Base-by-base conservation (phyloP, 192 early-diverging fungal species). In the Entrophospora sp. region DNA sequence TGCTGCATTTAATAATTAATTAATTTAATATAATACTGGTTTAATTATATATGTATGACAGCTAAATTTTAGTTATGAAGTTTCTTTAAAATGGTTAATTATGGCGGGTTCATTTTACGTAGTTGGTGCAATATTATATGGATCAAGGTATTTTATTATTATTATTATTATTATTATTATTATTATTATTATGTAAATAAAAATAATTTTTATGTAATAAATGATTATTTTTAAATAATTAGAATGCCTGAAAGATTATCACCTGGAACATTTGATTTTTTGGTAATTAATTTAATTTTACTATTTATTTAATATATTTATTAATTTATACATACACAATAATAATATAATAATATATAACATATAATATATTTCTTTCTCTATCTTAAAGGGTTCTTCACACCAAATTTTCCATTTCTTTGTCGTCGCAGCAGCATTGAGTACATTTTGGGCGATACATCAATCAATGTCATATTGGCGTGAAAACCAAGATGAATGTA, bases 371-470 rank as follows among this genome's bases (percentile, higher is more conserved):
- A n/a, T n/a, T n/a, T n/a, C n/a, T n/a, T n/a, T n/a, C n/a, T n/a
- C n/a, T n/a, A n/a, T n/a, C n/a, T n/a, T n/a, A n/a, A n/a, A 87
- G 82, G 67, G 78, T 32, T 74, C 89, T 0, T 91, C 89, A 43
- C 94, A 94, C 69, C 94, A 97, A 77, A 92, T 97, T 40, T 95
- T 92, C 67, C 94, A 97, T 61, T 27, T 90, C 3, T 83, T 87
- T 57, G 91, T 94, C 2, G 77, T 95, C 8, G 53, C 79, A 6
- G 95, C 90, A 9, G 86, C 90, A 25, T 20, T 78, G 5, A n/a
- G n/a, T n/a, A n/a, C n/a, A n/a, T n/a, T n/a, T n/a, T n/a, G n/a
- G n/a, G n/a, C n/a, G n/a, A n/a, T n/a, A n/a, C n/a, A n/a, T n/a
- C n/a, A n/a, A n/a, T n/a, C n/a, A n/a, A n/a, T n/a, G n/a, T n/a